Conservation (phyloP, 1,139 yeast species). For the Diutina pseudorugosa region DNA sequence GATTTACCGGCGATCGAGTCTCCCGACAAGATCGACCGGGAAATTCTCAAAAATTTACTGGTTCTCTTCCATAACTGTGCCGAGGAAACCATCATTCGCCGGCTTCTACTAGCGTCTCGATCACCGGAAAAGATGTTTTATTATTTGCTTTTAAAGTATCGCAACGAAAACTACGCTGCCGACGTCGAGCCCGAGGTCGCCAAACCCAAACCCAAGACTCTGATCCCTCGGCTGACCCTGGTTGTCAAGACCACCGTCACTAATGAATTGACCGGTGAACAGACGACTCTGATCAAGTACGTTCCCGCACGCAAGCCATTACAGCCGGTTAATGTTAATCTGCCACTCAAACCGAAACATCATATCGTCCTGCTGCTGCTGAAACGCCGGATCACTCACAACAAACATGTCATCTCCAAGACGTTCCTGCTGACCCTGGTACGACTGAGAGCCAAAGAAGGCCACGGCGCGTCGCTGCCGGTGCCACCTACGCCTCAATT, state of each 20-base stretch:
- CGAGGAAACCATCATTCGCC: constrained; percentile 43
- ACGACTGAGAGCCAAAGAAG: neutral
- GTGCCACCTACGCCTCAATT: neutral
- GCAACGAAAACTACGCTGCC: constrained; percentile 40
- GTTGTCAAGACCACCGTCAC: constrained; percentile 31
- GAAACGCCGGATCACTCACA: constrained; percentile 2
- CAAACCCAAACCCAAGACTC: constrained; percentile 8
- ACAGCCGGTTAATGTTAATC: neutral
- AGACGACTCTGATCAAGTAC: constrained; percentile 13
- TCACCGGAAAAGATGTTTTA: constrained; percentile 88
- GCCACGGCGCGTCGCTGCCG: neutral
- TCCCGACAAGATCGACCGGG: constrained; percentile 56
- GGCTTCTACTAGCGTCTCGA: constrained; percentile 44
- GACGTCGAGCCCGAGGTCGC: constrained; percentile 11
- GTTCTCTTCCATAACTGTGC: constrained; percentile 87
- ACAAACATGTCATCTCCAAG: neutral
- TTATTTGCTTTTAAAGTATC: constrained; percentile 67
- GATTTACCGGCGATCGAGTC: constrained; percentile 32
- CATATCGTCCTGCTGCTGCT: neutral
- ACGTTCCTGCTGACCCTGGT: constrained; percentile 2
- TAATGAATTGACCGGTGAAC: constrained; percentile 13
- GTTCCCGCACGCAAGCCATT: constrained; percentile 8
- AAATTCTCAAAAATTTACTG: constrained; percentile 73
- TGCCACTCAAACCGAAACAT: neutral
- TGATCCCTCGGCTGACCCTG: constrained; percentile 33